phyloP scores from a whole-genome alignment of 2,329 filamentous ascomycete species.

The Xylaria sp. region DNA sequence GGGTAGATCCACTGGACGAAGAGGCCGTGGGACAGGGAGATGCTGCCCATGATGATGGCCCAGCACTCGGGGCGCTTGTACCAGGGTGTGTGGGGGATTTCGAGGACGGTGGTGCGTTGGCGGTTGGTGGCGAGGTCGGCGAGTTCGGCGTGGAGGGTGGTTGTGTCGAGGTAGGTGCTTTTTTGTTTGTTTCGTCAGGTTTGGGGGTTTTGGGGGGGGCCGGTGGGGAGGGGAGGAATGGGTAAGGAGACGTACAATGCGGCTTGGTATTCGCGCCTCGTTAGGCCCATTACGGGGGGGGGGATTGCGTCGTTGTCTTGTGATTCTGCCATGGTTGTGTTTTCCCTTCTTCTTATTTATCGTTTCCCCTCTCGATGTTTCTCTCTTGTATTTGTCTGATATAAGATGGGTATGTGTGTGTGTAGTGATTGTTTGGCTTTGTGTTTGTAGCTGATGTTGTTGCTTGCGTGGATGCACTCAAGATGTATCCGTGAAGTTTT shows the following conservation, averaged over 20 bases:
- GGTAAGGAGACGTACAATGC: slow-evolving; percentile 12
- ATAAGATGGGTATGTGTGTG: too few relatives aligned
- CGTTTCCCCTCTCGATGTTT: too few relatives aligned
- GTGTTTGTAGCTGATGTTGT: too few relatives aligned
- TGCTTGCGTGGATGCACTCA: too few relatives aligned
- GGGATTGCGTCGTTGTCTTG: not conserved
- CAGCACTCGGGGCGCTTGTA: slow-evolving; percentile 9
- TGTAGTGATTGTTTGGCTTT: too few relatives aligned
- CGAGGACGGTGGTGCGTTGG: not conserved
- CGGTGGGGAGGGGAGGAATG: not conserved
- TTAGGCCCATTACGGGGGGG: slow-evolving; percentile 16
- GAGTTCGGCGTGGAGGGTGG: slow-evolving; percentile 11
- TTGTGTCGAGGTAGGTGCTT: slow-evolving; percentile 11
- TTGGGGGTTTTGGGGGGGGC: not conserved
- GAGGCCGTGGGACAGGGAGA: slow-evolving; percentile 1
- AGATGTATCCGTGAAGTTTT: too few relatives aligned
- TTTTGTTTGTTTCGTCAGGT: not conserved
- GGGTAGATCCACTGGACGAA: slow-evolving; percentile 14
- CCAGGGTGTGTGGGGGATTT: not conserved
- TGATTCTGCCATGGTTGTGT: not conserved
- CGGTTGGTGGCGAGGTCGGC: slow-evolving; percentile 1
- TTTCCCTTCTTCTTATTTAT: not conserved
- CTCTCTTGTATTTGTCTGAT: too few relatives aligned
- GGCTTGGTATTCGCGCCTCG: slow-evolving; percentile 9
- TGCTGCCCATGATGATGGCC: slow-evolving; percentile 7